These are phyloP conservation scores for Alternaria brassicae DNA, from an alignment of 2,329 filamentous ascomycete species.

Conservation along the genomic window DNA sequence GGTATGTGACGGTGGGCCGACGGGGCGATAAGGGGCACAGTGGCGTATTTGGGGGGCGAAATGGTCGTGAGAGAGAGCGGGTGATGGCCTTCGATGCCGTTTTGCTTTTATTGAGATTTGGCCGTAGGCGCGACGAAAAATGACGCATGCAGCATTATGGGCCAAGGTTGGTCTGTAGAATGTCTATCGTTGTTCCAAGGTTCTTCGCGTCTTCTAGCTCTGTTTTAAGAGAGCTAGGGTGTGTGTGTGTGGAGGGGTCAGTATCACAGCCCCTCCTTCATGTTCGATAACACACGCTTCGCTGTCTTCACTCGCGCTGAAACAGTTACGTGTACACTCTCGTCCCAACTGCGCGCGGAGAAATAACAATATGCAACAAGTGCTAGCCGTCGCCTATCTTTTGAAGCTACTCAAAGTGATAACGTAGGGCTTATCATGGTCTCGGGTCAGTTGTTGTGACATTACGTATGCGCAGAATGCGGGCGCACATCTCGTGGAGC, in stretches of 20 bases:
- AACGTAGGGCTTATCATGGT: slow-evolving; percentile 15
- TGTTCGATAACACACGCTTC: neutral
- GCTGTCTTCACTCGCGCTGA: neutral
- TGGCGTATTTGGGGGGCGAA: neutral
- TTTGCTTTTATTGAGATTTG: neutral
- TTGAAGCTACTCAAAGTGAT: slow-evolving; percentile 6
- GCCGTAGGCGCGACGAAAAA: neutral
- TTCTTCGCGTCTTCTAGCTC: neutral
- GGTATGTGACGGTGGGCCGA: neutral
- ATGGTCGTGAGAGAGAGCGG: neutral
- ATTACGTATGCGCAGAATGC: slow-evolving; percentile 12
- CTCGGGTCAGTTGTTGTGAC: slow-evolving; percentile 4
- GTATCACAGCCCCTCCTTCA: neutral
- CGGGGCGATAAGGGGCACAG: neutral
- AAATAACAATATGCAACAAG: neutral
- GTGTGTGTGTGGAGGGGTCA: neutral
- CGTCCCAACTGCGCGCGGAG: neutral
- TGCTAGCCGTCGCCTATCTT: slow-evolving; percentile 6
- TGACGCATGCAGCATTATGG: neutral
- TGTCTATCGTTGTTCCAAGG: neutral
- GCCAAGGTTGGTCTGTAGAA: neutral
- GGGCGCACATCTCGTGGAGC: slow-evolving; percentile 1
- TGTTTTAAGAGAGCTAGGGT: neutral
- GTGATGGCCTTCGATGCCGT: neutral
- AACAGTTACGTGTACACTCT: neutral